Evolutionary conservation across 805 yeast genomes (phyloP), one percentile per base, ranked within the genome.

Genomic region (Gaillardinia entomophila): DNA sequence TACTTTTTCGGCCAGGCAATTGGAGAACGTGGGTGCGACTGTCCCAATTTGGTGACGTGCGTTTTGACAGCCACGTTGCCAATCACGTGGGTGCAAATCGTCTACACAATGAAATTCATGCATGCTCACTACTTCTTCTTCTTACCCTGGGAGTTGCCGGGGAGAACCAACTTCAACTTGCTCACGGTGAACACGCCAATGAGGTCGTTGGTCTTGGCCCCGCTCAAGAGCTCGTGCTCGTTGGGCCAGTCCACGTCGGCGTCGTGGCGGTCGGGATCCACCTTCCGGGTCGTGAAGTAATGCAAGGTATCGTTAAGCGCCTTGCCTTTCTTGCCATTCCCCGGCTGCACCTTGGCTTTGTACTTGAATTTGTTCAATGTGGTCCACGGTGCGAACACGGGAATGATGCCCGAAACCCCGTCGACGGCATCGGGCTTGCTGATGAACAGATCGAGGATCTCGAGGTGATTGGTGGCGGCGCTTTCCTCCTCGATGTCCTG

Each of bases 311-410:
- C 96, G 35, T 71, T 69, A 23, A 86, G 65, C 2, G 92, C 79
- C 51, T 92, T 92, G 2, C 96, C 95, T 52, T 90, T 89, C 54
- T 92, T 92, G 17, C 79, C 78, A 18, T 72, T 66, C 3, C 85
- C 85, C 1, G 95, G 89, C 43, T 79, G 84, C 19, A 90, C 59
- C 53, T 90, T 90, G 23, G 85, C 80, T 53, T 87, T 87, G 59
- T 84, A 88, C 48, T 83, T 79, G 55, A 71, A 75, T 51, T 82
- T 82, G 37, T 65, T 70, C 41, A 92, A 55, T 0, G 97, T 71
- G 10, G 74, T 58, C 96, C 96, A 92, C 2, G 98, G 98, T 0
- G 92, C 97, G 68, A 88, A 90, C 13, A 86, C 78, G 1, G 96
- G 94, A 10, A 90, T 72, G 5, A 83, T 77, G 36, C 78, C 84